These are phyloP conservation scores for Penicillium corylophilum DNA, from an alignment of 2,329 filamentous ascomycete genomes.

Conservation along the genomic window DNA sequence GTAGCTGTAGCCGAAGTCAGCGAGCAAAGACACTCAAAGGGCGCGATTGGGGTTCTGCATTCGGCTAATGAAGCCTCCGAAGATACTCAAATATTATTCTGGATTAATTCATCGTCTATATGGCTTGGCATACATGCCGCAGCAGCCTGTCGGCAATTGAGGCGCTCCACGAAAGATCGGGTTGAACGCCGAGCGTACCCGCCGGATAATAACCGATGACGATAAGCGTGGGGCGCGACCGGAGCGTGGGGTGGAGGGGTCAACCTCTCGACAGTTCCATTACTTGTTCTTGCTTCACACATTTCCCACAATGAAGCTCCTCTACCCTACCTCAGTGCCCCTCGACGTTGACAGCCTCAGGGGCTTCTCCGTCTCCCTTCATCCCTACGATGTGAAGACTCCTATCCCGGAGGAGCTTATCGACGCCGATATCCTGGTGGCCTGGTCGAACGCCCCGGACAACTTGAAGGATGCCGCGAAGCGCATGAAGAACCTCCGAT, in stretches of 20 bases:
- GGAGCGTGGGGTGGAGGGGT: background rate
- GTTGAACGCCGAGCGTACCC: background rate
- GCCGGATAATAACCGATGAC: background rate
- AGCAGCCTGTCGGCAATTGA: background rate
- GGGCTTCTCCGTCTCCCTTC: slow-evolving; percentile 59
- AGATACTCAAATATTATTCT: background rate
- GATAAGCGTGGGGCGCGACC: background rate
- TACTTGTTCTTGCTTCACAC: background rate
- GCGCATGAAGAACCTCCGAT: slow-evolving; percentile 58
- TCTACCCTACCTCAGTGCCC: slow-evolving; percentile 63
- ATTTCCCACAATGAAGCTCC: slow-evolving; percentile 53
- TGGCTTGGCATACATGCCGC: background rate
- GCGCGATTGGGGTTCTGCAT: background rate
- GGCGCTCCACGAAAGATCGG: background rate
- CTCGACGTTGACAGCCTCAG: slow-evolving; percentile 57
- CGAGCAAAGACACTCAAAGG: no score
- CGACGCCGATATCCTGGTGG: slow-evolving; percentile 62
- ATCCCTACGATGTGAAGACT: slow-evolving; percentile 59
- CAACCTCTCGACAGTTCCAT: background rate
- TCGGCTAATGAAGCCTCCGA: background rate
- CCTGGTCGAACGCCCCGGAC: slow-evolving; percentile 59
- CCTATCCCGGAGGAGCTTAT: slow-evolving; percentile 57
- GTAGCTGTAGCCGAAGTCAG: no score
- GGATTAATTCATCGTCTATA: background rate
- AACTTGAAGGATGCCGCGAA: slow-evolving; percentile 60